These are phyloP conservation scores for Populus tremula DNA, from an alignment of 345 rosid species.

Conservation along the genomic window DNA sequence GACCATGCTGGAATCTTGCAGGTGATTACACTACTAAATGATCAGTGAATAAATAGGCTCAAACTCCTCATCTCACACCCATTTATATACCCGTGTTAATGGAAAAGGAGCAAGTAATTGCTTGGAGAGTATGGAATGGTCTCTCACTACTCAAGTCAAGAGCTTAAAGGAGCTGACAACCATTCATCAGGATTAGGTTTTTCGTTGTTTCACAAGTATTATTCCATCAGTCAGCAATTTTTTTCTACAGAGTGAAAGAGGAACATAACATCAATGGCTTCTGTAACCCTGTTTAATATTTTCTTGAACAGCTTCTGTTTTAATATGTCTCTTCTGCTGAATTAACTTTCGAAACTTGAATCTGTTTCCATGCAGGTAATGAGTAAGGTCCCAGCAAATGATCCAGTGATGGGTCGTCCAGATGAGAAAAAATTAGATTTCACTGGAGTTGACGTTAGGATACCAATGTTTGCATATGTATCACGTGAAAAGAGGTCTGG, in stretches of 20 bases:
- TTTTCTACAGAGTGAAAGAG: neutral
- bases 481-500: conserved; percentile 87
- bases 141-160: neutral
- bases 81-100: neutral
- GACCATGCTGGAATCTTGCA: conserved; percentile 90
- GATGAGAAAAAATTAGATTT: conserved; percentile 69
- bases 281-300: neutral
- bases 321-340: neutral
- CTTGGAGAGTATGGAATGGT: neutral
- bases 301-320: neutral
- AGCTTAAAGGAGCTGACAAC: no score
- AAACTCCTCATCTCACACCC: neutral
- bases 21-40: conserved; percentile 20
- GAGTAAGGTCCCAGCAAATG: conserved; percentile 78
- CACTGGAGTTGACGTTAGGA: conserved; percentile 65
- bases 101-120: neutral
- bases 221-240: neutral
- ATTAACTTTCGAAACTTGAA: neutral
- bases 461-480: conserved; percentile 81
- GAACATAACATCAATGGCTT: neutral
- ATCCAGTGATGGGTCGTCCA: conserved; percentile 62
- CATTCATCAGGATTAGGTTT: neutral
- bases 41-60: neutral
- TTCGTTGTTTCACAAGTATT: neutral
- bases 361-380: conserved; percentile 41